Conservation (phyloP, 1,284 basidiomycete species). For the Ceratobasidium sp. region DNA sequence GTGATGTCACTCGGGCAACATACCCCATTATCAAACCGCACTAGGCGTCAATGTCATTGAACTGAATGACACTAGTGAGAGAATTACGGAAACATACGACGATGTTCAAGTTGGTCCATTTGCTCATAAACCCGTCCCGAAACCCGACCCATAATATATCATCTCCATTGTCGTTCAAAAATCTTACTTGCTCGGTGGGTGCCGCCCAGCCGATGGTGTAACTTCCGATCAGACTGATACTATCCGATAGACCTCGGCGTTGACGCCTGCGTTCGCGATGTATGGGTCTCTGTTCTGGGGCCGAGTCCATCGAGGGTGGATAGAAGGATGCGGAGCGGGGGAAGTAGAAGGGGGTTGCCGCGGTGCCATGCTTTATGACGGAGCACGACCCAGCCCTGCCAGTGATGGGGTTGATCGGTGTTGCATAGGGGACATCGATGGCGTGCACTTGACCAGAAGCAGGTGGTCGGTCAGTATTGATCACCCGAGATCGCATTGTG, state of each 20-base stretch:
- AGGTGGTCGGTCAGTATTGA: neutral
- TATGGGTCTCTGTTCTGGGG: neutral
- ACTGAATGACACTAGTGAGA: neutral
- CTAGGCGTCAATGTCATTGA: neutral
- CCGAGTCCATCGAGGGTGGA: neutral
- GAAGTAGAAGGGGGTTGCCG: neutral
- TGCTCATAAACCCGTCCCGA: constrained; percentile 39
- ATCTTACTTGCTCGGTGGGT: constrained; percentile 33
- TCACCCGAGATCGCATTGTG: neutral
- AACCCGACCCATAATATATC: constrained; percentile 33
- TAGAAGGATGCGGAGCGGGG: neutral
- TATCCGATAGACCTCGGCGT: constrained; percentile 10
- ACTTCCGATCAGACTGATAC: constrained; percentile 20
- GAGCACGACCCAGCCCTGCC: neutral
- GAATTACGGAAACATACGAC: constrained; percentile 19
- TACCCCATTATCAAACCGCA: constrained; percentile 42
- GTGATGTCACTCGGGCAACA: neutral
- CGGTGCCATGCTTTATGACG: neutral
- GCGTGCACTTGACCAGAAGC: neutral
- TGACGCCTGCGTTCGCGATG: neutral
- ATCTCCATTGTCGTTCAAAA: constrained; percentile 23
- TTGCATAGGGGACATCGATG: neutral
- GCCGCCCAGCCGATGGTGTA: constrained; percentile 38
- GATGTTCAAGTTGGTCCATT: constrained; percentile 40
- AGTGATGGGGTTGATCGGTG: neutral